Conservation (phyloP, 805 yeast genomes). For the Metschnikowia kofuensis region DNA sequence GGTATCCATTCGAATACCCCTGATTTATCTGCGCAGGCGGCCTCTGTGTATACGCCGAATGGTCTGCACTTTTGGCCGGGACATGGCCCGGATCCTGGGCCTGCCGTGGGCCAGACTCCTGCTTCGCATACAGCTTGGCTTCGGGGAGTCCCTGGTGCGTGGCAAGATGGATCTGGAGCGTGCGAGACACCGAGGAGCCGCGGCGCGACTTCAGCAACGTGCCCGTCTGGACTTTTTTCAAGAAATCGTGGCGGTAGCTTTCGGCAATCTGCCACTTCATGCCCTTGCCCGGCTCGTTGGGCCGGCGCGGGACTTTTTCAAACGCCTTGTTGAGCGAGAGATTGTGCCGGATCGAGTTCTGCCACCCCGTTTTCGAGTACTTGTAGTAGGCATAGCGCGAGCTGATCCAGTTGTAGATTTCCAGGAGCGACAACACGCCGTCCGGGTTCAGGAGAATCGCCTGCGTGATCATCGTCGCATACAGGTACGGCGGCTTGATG, state of each 20-base stretch:
- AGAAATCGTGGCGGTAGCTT: conserved; percentile 76
- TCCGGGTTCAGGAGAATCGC: conserved; percentile 87
- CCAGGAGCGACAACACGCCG: conserved; percentile 84
- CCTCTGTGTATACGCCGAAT: background rate
- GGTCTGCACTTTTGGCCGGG: background rate
- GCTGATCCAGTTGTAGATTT: conserved; percentile 89
- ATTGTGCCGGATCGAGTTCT: conserved; percentile 94
- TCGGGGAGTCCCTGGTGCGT: conserved; percentile 55
- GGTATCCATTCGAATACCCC: background rate
- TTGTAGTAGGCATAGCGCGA: conserved; percentile 88
- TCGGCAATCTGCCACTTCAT: conserved; percentile 98
- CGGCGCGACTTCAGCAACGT: conserved; percentile 69
- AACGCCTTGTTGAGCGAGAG: conserved; percentile 93
- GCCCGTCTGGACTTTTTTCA: conserved; percentile 76
- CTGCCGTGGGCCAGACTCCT: background rate
- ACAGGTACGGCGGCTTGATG: conserved; percentile 93
- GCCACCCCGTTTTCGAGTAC: conserved; percentile 95
- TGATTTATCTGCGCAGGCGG: background rate
- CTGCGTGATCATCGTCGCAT: conserved; percentile 98
- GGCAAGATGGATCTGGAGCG: conserved; percentile 70
- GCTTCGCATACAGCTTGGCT: conserved; percentile 29
- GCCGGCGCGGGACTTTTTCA: conserved; percentile 93
- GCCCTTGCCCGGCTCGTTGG: conserved; percentile 97
- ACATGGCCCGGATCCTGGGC: background rate
- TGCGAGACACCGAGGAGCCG: conserved; percentile 79